Evolutionary conservation across 306 rosid species (phyloP).

Genomic region (Vigna radiata): DNA sequence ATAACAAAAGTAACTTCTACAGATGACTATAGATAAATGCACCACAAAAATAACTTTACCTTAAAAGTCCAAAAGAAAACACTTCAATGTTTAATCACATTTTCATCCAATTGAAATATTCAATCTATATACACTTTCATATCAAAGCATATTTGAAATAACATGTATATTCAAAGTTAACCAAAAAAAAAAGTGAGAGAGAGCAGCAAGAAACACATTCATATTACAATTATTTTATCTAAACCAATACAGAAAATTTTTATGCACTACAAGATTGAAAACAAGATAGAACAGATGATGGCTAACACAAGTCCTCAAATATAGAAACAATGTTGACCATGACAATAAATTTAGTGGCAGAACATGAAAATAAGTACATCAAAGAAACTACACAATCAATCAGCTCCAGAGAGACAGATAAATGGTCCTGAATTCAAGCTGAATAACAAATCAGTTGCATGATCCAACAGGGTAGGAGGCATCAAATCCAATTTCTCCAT

Average conservation of each 20-base stretch:
- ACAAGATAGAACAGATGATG: constrained; percentile 35
- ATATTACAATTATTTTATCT: constrained; percentile 33
- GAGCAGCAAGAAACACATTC: constrained; percentile 36
- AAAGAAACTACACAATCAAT: constrained; percentile 49
- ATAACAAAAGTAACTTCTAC: not conserved
- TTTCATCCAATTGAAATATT: not conserved
- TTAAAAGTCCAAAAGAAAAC: not conserved
- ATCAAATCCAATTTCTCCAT: constrained; percentile 68
- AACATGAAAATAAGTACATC: constrained; percentile 29
- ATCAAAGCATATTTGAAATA: not conserved
- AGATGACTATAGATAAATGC: not conserved
- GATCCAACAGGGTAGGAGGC: constrained; percentile 67
- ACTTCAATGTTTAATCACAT: not conserved
- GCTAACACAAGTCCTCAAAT: constrained; percentile 39
- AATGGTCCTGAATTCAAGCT: constrained; percentile 31
- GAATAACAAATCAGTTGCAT: constrained; percentile 61
- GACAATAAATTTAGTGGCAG: constrained; percentile 34
- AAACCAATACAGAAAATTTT: not conserved
- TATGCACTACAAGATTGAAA: constrained; percentile 36
- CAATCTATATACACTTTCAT: not conserved
- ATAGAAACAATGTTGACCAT: constrained; percentile 34
- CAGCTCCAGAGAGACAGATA: constrained; percentile 37
- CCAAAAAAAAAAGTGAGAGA: not conserved
- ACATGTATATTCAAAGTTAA: not conserved
- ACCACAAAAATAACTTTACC: not conserved